Evolutionary conservation across 257 asterid species (phyloP), one percentile per base, ranked within the genome.

Genomic region (Solanum piurae): DNA sequence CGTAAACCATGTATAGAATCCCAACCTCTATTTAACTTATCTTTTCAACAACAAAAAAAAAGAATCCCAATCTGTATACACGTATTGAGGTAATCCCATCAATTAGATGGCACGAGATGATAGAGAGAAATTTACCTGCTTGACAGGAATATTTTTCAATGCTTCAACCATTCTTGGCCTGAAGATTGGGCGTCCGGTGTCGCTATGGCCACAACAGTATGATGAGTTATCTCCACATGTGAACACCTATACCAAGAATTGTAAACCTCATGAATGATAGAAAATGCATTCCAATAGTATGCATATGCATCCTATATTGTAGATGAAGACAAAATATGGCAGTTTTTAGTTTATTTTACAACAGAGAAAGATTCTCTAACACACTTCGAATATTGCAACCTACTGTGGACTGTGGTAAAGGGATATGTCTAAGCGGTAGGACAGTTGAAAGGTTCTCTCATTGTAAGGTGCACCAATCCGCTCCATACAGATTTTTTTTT

Each of bases 221-320:
- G 97, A 94, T 72, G 98, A 94, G 89, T 95, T 95, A 89, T 94
- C 97, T 83, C 98, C 98, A 64, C 98, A 95, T 31, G 98, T 94
- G 93, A 93, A 94, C 87, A 93, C 98, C 98, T 95, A 91, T 84
- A 90, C 66, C 76, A 83, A 49, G 55, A 87, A 89, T 88, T 64
- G 52, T 40, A 88, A 80, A 18, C 83, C 86, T 49, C 74, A 68
- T 88, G 58, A 83, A 42, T 14, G 37, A 18, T 27, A 76, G 10
- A 37, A 20, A n/a, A 34, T 3, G 29, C 66, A 40, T 13, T 77
- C 36, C 64, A 40, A 42, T 77, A 42, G 37, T 25, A 77, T 44
- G 31, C 14, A n/a, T 34, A 73, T 34, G 20, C 31, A 25, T 42
- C 5, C 49, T 73, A 21, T 25, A 14, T 14, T 4, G 84, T 42